phyloP scores from a whole-genome alignment of 208 protist species.

The Acanthamoeba lenticulata region DNA sequence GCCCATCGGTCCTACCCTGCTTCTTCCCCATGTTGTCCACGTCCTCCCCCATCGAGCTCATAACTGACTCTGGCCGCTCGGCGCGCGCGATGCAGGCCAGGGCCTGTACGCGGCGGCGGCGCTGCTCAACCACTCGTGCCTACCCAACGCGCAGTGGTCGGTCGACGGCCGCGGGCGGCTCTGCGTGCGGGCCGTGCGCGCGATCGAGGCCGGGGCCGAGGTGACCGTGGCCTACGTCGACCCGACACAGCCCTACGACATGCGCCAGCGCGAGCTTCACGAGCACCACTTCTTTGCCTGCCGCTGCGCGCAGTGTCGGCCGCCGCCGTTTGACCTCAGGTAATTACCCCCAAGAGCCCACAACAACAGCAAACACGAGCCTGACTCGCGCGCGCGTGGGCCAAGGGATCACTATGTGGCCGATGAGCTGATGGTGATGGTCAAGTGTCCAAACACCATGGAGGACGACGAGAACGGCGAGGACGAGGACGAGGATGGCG shows the following conservation, averaged over 20 bases:
- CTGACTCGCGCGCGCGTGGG: not conserved
- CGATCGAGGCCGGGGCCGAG: not conserved
- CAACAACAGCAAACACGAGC: not conserved
- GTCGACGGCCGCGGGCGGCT: not conserved
- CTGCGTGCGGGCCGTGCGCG: not conserved
- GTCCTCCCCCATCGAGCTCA: not conserved
- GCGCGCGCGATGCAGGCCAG: not conserved
- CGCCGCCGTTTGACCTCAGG: not conserved
- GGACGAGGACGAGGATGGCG: not conserved
- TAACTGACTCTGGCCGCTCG: not conserved
- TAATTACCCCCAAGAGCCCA: not conserved
- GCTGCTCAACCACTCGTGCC: conserved; percentile 25
- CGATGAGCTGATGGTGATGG: conserved; percentile 49
- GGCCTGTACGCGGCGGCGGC: not conserved
- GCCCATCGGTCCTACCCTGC: not conserved
- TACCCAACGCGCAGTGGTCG: conserved; percentile 22
- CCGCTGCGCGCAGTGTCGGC: not conserved
- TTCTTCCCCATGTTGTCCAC: too few relatives aligned
- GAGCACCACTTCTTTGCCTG: not conserved
- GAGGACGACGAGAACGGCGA: not conserved
- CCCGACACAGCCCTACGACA: not conserved
- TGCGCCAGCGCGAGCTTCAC: not conserved
- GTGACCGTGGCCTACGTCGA: not conserved
- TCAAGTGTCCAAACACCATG: conserved; percentile 41
- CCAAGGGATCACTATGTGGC: not conserved